phyloP scores from a whole-genome alignment of 2,329 filamentous ascomycete genomes.

The Zymoseptoria tritici region DNA sequence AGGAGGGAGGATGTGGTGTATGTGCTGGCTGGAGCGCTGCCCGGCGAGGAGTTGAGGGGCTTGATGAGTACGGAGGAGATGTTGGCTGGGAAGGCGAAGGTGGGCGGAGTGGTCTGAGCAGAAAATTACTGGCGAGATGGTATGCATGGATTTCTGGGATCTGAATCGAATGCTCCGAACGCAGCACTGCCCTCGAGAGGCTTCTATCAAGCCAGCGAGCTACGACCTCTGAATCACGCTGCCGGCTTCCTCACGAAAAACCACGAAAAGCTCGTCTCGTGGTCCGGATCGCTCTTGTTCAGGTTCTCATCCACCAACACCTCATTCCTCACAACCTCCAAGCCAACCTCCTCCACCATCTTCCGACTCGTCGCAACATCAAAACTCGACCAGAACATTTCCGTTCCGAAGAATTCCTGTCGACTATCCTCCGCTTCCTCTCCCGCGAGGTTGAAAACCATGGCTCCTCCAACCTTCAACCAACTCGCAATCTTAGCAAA shows the following conservation, averaged over 20 bases:
- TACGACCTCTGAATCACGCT: not conserved
- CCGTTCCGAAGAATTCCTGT: conserved; percentile 12
- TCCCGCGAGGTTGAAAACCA: conserved; percentile 11
- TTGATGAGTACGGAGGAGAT: conserved; percentile 53
- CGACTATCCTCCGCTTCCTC: conserved; percentile 8
- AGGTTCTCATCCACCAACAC: conserved; percentile 9
- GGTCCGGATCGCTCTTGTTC: conserved; percentile 3
- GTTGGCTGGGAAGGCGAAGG: conserved; percentile 18
- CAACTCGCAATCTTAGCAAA: conserved; percentile 7
- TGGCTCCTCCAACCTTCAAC: conserved; percentile 10
- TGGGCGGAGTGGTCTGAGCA: not conserved
- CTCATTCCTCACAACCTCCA: conserved; percentile 20
- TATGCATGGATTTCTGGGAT: not conserved
- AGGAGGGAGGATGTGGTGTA: conserved; percentile 47
- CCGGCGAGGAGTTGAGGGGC: conserved; percentile 53
- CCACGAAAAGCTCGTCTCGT: conserved; percentile 13
- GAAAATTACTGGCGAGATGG: not conserved
- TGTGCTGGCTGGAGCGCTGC: conserved; percentile 52
- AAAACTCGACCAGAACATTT: conserved; percentile 17
- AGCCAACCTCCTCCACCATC: conserved; percentile 30
- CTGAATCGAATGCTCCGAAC: too few relatives aligned
- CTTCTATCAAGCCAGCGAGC: too few relatives aligned
- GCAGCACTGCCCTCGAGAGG: too few relatives aligned
- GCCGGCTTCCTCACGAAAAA: conserved; percentile 9
- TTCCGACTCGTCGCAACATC: conserved; percentile 30